Percentiles rank a stretch among this genome's conserved stretches.
Evolutionary conservation across 192 early-diverging fungal species (phyloP).

Genomic region (Coemansia sp.): DNA sequence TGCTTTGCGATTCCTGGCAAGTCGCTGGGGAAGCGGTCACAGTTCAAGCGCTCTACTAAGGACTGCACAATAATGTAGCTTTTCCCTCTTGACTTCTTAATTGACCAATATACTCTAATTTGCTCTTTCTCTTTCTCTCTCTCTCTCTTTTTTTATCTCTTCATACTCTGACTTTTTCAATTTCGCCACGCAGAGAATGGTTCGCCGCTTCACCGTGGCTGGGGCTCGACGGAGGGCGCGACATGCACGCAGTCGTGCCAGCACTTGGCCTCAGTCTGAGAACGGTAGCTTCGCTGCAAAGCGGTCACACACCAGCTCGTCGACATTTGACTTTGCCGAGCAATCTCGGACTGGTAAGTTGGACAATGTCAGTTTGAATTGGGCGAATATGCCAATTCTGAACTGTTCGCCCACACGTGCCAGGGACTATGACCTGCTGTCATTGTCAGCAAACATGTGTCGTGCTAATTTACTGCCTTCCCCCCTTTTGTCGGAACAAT

Average conservation of each 20-base stretch:
- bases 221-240: constrained; percentile 23
- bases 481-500: constrained; percentile 1
- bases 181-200: constrained; percentile 18
- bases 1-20: constrained; percentile 36
- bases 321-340: neutral
- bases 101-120: neutral
- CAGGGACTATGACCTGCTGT: neutral
- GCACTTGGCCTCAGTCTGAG: constrained; percentile 12
- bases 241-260: constrained; percentile 15
- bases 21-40: constrained; percentile 14
- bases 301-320: neutral
- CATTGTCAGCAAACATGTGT: neutral
- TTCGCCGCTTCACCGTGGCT: constrained; percentile 18
- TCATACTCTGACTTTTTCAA: neutral
- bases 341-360: constrained; percentile 7
- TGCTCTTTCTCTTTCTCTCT: neutral
- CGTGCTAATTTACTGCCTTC: neutral
- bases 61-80: constrained; percentile 55
- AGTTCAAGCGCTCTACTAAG: constrained; percentile 28
- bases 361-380: neutral
- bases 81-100: constrained; percentile 1
- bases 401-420: neutral
- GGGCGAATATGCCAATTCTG: neutral
- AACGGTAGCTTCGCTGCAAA: neutral
- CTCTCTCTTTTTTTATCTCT: neutral